Evolutionary conservation across 2,329 filamentous ascomycete species (phyloP).

Genomic region (Hypoxylon sp.): DNA sequence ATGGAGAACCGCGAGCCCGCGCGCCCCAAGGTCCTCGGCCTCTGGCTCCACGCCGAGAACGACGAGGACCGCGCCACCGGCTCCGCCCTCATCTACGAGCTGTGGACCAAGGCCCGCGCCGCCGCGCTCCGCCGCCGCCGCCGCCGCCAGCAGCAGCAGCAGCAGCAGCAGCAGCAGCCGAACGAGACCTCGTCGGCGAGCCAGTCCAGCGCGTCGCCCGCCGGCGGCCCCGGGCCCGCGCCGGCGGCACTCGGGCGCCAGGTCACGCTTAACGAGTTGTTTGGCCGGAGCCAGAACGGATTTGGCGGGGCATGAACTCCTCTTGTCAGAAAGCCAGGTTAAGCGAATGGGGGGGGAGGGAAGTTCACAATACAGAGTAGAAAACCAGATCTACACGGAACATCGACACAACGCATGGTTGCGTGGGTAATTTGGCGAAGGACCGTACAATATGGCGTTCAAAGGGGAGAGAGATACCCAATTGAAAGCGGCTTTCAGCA

Average conservation of each 20-base stretch:
- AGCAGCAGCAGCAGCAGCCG: neutral
- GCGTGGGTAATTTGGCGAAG: neutral
- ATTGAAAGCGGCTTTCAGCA: too few relatives aligned
- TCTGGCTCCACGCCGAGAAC: conserved; percentile 42
- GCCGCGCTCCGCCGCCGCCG: neutral
- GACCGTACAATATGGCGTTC: conserved; percentile 15
- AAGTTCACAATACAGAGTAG: too few relatives aligned
- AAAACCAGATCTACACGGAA: neutral
- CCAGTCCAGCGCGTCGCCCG: conserved; percentile 7
- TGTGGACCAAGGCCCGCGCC: conserved; percentile 41
- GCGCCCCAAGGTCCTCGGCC: conserved; percentile 34
- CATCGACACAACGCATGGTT: neutral
- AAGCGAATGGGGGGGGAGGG: neutral
- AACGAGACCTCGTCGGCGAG: neutral
- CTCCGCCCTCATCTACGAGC: conserved; percentile 39
- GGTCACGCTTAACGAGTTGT: conserved; percentile 39
- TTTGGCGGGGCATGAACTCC: neutral
- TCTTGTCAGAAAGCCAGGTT: too few relatives aligned
- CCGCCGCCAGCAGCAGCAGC: neutral
- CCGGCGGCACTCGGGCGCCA: conserved; percentile 25
- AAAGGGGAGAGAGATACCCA: neutral
- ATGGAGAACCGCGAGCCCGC: conserved; percentile 38
- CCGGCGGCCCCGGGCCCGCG: conserved; percentile 6
- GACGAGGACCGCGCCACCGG: conserved; percentile 38
- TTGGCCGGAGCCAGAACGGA: conserved; percentile 23